A percentile compares a stretch with the other conserved stretches of the same genome.
These are phyloP conservation scores for Candida ortonii DNA, from an alignment of 805 yeast genomes.

Conservation along the genomic window DNA sequence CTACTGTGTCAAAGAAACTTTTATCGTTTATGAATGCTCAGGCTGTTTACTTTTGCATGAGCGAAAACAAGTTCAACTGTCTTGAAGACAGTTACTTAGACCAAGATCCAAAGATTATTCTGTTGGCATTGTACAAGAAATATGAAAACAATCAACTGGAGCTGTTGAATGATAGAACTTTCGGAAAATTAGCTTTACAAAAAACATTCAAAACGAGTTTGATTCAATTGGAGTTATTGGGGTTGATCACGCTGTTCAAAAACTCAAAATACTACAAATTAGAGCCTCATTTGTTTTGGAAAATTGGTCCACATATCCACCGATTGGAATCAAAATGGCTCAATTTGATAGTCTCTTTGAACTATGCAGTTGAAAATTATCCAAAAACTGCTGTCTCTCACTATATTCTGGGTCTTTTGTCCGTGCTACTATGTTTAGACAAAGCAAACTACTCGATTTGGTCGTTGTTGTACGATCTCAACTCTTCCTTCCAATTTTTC, in stretches of 20 bases:
- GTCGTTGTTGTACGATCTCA: conserved; percentile 20
- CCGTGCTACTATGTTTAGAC: conserved; percentile 11
- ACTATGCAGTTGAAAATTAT: conserved; percentile 7
- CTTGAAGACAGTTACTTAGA: neutral
- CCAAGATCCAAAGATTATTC: conserved; percentile 7
- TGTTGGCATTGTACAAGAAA: conserved; percentile 9
- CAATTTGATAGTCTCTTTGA: conserved; percentile 10
- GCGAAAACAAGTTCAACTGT: conserved; percentile 5
- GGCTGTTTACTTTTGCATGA: conserved; percentile 6
- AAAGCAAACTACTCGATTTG: conserved; percentile 11
- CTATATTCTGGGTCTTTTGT: conserved; percentile 12
- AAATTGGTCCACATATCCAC: conserved; percentile 3
- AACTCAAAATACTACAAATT: conserved; percentile 6
- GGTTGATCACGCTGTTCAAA: conserved; percentile 8
- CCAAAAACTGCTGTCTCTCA: conserved; percentile 6
- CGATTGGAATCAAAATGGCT: conserved; percentile 18
- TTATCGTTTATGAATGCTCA: conserved; percentile 1
- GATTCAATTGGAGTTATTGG: conserved; percentile 13
- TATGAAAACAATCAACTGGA: conserved; percentile 5
- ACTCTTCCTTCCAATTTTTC: conserved; percentile 10
- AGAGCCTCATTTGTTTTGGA: conserved; percentile 14
- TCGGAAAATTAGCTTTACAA: conserved; percentile 1
- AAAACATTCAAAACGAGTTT: conserved; percentile 6
- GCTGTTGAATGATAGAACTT: conserved; percentile 6
- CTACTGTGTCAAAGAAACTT: conserved; percentile 1